Evolutionary conservation across 805 yeast genomes (phyloP), one percentile per base, ranked within the genome.

Genomic region (Kodamaea lidongshanica): DNA sequence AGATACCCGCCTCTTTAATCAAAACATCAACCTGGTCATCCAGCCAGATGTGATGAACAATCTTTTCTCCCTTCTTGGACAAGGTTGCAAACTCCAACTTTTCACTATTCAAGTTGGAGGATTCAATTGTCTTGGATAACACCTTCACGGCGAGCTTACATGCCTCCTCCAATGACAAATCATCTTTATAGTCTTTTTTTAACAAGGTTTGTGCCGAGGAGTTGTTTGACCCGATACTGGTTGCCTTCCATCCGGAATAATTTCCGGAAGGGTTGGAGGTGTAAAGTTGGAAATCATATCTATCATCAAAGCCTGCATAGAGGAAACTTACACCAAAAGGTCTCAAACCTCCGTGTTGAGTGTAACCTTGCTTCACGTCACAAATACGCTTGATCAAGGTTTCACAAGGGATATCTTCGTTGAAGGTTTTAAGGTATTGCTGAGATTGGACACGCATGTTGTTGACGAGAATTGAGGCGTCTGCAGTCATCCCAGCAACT

Each of bases 191-290:
- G 48, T 92, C 98, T 63, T 88, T 95, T 61, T 92, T 92, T 52
- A 92, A 70, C 41, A 92, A 64, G 1, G 98, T 89, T 64, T 92
- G 98, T 1, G 96, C 96, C 25, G 96, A 88, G 6, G 95, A 75
- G 41, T 86, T 87, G 63, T 92, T 92, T 29, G 96, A 95, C 23
- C 99, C 99, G 37, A 92, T 88, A 45, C 86, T 73, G 19, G 96
- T 89, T 25, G 98, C 98, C 60, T 84, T 87, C 99, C 99, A 92
- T 15, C 98, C 97, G 12, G 94, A 76, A 56, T 88, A 92, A 61
- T 92, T 92, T 16, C 99, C 99, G 0, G 95, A 84, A 9, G 99
- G 99, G 54, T 92, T 92, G 14, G 95, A 82, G 5, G 96, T 88
- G 62, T 79, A 92, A 43, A 92, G 67, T 58, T 92, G 98, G 67